A percentile compares a stretch with the other conserved stretches of the same genome.
These are phyloP conservation scores for Aphanomyces euteiches DNA, from an alignment of 352 stramenopile species.

Conservation along the genomic window DNA sequence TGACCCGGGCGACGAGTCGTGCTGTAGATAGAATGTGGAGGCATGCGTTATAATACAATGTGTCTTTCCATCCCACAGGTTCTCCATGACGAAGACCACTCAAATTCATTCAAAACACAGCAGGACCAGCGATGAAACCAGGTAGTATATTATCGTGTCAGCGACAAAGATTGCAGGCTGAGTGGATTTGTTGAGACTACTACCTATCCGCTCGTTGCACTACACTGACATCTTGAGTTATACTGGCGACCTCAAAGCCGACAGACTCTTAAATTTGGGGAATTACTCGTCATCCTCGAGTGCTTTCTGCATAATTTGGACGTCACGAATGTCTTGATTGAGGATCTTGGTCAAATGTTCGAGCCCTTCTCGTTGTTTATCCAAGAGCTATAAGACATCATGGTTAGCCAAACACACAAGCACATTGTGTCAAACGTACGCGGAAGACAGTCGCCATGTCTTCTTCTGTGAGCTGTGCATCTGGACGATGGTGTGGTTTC, in stretches of 20 bases:
- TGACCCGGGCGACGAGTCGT: not conserved
- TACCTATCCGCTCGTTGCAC: no score
- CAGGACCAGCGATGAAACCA: no score
- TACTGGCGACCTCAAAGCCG: not conserved
- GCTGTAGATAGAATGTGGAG: constrained; percentile 11
- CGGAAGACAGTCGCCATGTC: constrained; percentile 74
- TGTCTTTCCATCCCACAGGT: not conserved
- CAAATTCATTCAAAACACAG: no score
- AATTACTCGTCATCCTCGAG: constrained; percentile 44
- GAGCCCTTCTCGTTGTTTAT: constrained; percentile 80
- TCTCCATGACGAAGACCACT: no score
- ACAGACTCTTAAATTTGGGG: not conserved
- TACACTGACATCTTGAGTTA: no score
- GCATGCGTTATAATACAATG: not conserved
- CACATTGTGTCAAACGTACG: constrained; percentile 33
- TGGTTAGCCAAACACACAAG: not conserved
- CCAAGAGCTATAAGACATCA: constrained; percentile 50
- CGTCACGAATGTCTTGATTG: constrained; percentile 81
- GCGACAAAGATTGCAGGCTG: no score
- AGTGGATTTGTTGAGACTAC: no score
- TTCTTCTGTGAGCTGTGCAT: constrained; percentile 56
- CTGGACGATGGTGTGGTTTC: constrained; percentile 35
- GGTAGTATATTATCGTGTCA: no score
- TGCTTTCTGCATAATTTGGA: constrained; percentile 84
- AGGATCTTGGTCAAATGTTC: constrained; percentile 79